These are phyloP conservation scores for Phellinidium pouzarii DNA, from an alignment of 1,284 basidiomycete genomes.

Conservation along the genomic window DNA sequence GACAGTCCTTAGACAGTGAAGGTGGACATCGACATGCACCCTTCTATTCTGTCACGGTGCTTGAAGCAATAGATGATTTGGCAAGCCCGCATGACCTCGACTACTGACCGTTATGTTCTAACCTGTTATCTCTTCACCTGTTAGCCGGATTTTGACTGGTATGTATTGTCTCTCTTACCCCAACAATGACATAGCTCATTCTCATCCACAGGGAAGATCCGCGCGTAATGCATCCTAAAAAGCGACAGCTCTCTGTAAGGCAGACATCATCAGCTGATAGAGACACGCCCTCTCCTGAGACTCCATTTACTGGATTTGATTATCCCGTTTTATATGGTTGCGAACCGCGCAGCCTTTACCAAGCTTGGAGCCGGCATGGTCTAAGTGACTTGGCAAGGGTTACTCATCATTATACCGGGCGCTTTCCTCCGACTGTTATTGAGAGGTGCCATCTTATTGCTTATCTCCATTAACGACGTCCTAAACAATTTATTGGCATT, in stretches of 20 bases:
- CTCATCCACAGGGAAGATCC: too few species aligned
- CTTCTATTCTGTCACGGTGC: constrained; percentile 45
- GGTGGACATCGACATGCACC: constrained; percentile 42
- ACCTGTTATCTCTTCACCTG: background rate
- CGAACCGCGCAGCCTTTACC: constrained; percentile 49
- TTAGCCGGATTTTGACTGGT: background rate
- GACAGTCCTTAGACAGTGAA: constrained; percentile 23
- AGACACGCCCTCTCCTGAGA: constrained; percentile 3
- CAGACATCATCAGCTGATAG: background rate
- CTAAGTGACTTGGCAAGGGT: constrained; percentile 25
- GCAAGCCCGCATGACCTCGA: too few species aligned
- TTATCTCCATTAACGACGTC: background rate
- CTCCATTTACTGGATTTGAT: constrained; percentile 38
- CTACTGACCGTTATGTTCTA: constrained; percentile 1
- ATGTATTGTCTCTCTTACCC: too few species aligned
- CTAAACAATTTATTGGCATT: constrained; percentile 8
- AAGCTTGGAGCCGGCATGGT: constrained; percentile 42
- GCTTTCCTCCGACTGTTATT: constrained; percentile 33
- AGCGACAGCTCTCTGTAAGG: background rate
- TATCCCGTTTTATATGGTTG: constrained; percentile 37
- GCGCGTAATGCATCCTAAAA: background rate
- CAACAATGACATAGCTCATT: too few species aligned
- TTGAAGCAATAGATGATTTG: constrained; percentile 60
- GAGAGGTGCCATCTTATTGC: constrained; percentile 47
- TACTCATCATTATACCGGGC: constrained; percentile 44